Conservation (phyloP, 2,329 filamentous ascomycete genomes). For the Cytospora mali region DNA sequence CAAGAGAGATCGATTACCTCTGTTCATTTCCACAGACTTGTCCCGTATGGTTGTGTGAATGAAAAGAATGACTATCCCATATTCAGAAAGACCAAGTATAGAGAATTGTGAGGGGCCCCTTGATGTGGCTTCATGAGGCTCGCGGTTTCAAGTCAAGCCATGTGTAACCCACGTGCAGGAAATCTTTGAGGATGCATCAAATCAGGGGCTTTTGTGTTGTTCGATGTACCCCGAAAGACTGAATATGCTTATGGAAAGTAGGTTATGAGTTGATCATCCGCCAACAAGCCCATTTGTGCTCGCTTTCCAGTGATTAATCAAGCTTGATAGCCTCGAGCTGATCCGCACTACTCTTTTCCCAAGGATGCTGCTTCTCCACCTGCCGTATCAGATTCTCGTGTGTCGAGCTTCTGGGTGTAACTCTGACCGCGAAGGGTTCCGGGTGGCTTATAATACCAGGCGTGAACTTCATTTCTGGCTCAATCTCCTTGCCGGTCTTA, state of each 20-base stretch:
- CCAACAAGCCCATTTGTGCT: neutral
- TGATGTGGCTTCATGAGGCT: neutral
- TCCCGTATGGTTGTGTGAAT: no score
- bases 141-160: neutral
- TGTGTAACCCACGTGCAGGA: neutral
- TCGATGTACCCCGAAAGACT: neutral
- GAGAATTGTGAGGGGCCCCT: no score
- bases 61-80: no score
- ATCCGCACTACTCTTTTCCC: conserved; percentile 29
- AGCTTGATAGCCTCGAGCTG: conserved; percentile 3
- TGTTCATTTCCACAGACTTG: no score
- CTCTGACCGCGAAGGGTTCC: conserved; percentile 29
- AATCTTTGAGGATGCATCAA: neutral
- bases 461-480: conserved; percentile 26
- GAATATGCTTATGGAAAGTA: neutral
- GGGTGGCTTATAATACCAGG: conserved; percentile 34
- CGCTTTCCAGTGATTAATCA: neutral
- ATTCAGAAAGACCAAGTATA: no score
- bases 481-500: conserved; percentile 40
- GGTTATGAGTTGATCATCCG: neutral
- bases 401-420: conserved; percentile 33
- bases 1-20: no score
- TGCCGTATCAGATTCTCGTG: conserved; percentile 34
- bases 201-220: neutral
- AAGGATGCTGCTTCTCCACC: conserved; percentile 31